These are phyloP conservation scores for Jacaranda copaia DNA, from an alignment of 257 asterid species.

Conservation along the genomic window DNA sequence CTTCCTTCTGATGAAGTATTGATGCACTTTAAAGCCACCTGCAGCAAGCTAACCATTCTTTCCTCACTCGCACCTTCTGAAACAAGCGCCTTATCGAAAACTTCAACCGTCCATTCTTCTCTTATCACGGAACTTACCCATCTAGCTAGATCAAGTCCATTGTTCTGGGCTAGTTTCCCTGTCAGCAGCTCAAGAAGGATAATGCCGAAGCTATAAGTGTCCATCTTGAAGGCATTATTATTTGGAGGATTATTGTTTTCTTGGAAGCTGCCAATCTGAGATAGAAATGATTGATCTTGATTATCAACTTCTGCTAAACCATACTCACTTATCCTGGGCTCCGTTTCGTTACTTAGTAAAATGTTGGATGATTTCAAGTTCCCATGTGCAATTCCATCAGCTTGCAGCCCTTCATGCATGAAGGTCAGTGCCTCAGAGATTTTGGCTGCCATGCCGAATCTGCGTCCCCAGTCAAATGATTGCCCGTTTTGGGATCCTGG, in stretches of 20 bases:
- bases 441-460: constrained; percentile 58
- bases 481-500: constrained; percentile 56
- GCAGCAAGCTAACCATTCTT: constrained; percentile 68
- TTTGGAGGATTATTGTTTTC: constrained; percentile 14
- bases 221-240: constrained; percentile 43
- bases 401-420: constrained; percentile 65
- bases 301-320: constrained; percentile 53
- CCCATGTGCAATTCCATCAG: constrained; percentile 67
- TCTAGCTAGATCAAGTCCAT: constrained; percentile 59
- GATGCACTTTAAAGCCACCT: constrained; percentile 70
- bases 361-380: constrained; percentile 84
- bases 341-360: constrained; percentile 56
- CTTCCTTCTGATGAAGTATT: constrained; percentile 49
- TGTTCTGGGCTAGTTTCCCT: constrained; percentile 62
- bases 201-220: constrained; percentile 61
- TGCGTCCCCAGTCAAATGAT: constrained; percentile 60
- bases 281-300: constrained; percentile 39
- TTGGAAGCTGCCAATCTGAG: constrained; percentile 35
- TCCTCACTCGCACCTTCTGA: constrained; percentile 68
- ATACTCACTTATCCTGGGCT: constrained; percentile 71
- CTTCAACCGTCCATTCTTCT: constrained; percentile 86
- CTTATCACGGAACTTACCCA: constrained; percentile 76
- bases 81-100: constrained; percentile 62
- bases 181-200: constrained; percentile 78
- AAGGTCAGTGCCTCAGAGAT: constrained; percentile 59